phyloP scores from a whole-genome alignment of 345 rosid species.

The Citrus mangshanensis region DNA sequence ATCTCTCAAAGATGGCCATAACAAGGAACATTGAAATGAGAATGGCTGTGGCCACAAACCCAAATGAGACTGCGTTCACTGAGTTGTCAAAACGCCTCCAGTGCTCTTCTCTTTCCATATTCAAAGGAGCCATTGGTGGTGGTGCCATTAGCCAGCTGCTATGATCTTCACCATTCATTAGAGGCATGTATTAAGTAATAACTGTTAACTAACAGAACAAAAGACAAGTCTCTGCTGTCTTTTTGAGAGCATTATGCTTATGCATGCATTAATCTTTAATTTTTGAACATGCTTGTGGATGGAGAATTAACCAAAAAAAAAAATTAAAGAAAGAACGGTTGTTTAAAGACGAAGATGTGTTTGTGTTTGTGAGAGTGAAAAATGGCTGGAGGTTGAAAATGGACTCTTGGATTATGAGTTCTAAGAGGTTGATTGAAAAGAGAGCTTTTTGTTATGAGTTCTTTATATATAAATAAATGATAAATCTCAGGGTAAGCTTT shows the following conservation, averaged over 20 bases:
- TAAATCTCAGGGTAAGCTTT: background rate
- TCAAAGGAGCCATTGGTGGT: constrained; percentile 26
- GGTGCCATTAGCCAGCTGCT: constrained; percentile 15
- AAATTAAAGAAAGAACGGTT: background rate
- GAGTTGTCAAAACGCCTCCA: constrained; percentile 68
- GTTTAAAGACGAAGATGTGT: background rate
- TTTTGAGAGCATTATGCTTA: background rate
- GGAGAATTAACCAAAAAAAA: background rate
- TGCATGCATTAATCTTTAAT: background rate
- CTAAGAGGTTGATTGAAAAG: background rate
- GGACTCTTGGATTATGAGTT: constrained; percentile 3
- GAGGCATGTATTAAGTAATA: background rate
- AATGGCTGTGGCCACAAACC: constrained; percentile 81
- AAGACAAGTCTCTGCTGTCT: background rate
- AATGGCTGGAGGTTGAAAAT: constrained; percentile 5
- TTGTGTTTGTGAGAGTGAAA: background rate
- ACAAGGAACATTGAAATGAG: constrained; percentile 80
- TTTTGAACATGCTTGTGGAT: background rate
- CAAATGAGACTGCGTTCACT: constrained; percentile 82
- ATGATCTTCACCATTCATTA: constrained; percentile 19
- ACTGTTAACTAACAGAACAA: background rate
- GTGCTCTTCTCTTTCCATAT: constrained; percentile 42
- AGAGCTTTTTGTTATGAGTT: background rate
- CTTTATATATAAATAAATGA: background rate
- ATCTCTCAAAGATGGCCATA: constrained; percentile 82